Conservation (phyloP, 768 basidiomycete species). For the Leccinum barrowsii region DNA sequence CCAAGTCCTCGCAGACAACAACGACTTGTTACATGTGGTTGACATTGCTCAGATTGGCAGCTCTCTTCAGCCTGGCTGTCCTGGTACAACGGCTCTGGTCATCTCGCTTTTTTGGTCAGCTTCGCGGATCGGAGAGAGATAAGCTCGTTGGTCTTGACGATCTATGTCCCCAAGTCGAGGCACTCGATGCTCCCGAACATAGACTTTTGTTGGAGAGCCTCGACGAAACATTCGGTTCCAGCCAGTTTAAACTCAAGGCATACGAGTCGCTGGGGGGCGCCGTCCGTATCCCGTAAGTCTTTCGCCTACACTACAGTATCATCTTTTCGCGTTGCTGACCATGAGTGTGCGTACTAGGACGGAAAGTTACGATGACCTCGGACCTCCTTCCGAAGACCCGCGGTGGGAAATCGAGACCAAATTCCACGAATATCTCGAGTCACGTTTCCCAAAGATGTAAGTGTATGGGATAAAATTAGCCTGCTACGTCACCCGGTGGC, state of each 20-base stretch:
- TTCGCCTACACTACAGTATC: not conserved
- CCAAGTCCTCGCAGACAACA: not conserved
- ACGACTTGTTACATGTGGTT: not conserved
- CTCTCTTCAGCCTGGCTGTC: slow-evolving; percentile 12
- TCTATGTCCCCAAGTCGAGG: slow-evolving; percentile 28
- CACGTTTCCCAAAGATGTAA: slow-evolving; percentile 61
- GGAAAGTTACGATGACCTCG: slow-evolving; percentile 51
- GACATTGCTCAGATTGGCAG: not conserved
- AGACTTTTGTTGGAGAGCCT: slow-evolving; percentile 20
- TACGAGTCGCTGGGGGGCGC: slow-evolving; percentile 35
- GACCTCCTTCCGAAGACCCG: slow-evolving; percentile 44
- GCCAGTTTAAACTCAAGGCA: slow-evolving; percentile 27
- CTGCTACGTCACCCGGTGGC: not conserved
- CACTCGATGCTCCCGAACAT: slow-evolving; percentile 14
- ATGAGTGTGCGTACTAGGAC: slow-evolving; percentile 37
- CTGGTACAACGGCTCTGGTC: slow-evolving; percentile 7
- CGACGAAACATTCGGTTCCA: slow-evolving; percentile 21
- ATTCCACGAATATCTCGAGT: slow-evolving; percentile 26
- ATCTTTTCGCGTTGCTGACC: not conserved
- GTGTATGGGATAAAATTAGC: slow-evolving; percentile 7
- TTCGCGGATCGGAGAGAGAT: not conserved
- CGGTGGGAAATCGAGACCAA: slow-evolving; percentile 34
- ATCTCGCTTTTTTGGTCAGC: not conserved
- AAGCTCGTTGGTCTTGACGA: slow-evolving; percentile 1
- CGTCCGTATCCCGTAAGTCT: slow-evolving; percentile 31